Evolutionary conservation across 2,329 filamentous ascomycete species (phyloP).

Genomic region (Volutella citrinella): DNA sequence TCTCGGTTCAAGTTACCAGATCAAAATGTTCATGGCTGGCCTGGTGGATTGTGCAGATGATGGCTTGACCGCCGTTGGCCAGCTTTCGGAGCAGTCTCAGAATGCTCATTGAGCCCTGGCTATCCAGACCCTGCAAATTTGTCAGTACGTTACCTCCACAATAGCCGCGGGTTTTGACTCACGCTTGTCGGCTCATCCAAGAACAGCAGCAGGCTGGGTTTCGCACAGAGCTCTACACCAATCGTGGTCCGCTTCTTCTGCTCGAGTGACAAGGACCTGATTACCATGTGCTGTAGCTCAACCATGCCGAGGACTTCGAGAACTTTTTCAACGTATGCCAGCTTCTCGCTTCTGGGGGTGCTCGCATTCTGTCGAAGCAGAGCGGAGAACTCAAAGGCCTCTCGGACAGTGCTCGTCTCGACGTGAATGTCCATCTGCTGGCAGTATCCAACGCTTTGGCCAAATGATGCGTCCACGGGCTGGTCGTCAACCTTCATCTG

Average conservation of each 20-base stretch:
- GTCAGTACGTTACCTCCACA: too few species aligned
- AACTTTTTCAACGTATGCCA: constrained; percentile 63
- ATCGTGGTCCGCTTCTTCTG: constrained; percentile 54
- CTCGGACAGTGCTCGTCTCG: constrained; percentile 60
- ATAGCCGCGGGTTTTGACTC: too few species aligned
- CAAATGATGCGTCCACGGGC: constrained; percentile 67
- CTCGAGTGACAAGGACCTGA: constrained; percentile 56
- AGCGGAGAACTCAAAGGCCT: constrained; percentile 64
- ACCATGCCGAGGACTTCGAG: constrained; percentile 64
- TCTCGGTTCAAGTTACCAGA: too few species aligned
- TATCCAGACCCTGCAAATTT: constrained; percentile 57
- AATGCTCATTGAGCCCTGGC: constrained; percentile 55
- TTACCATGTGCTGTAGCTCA: constrained; percentile 58
- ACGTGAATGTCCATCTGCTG: constrained; percentile 65
- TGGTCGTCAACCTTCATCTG: constrained; percentile 75
- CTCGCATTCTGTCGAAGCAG: constrained; percentile 57
- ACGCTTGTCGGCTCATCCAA: constrained; percentile 58
- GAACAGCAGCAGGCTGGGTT: constrained; percentile 57
- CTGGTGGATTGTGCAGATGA: constrained; percentile 59
- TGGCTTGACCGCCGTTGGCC: constrained; percentile 54
- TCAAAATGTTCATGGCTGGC: constrained; percentile 52
- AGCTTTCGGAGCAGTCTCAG: constrained; percentile 57
- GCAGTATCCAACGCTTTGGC: constrained; percentile 69
- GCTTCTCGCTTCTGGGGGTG: constrained; percentile 56
- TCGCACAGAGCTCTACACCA: constrained; percentile 49